phyloP scores from a whole-genome alignment of 768 basidiomycete species.

The Albatrellus ellisii region DNA sequence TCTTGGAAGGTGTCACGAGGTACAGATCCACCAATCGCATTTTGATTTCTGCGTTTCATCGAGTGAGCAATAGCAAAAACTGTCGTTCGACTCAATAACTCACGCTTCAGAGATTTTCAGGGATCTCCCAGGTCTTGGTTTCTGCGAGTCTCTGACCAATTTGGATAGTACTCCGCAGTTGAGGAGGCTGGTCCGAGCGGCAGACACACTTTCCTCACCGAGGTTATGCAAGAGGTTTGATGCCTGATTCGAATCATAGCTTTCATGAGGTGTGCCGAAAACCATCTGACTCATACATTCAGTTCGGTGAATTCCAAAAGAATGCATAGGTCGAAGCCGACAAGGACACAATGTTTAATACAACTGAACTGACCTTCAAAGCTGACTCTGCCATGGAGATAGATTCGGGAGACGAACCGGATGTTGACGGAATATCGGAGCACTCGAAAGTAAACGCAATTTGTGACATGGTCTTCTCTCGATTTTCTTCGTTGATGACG shows the following conservation, averaged over 20 bases:
- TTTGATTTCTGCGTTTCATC: conserved; percentile 40
- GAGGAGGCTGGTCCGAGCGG: conserved; percentile 47
- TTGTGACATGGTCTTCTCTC: conserved; percentile 54
- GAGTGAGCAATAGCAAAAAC: background rate
- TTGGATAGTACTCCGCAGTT: conserved; percentile 56
- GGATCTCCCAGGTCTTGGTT: conserved; percentile 56
- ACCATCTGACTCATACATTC: conserved; percentile 41
- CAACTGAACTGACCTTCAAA: conserved; percentile 40
- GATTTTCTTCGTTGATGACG: conserved; percentile 54
- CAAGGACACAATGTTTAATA: background rate
- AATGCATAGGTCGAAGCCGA: too few relatives aligned
- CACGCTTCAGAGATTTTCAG: conserved; percentile 68
- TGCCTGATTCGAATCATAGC: conserved; percentile 49
- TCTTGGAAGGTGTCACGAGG: conserved; percentile 58
- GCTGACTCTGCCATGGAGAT: conserved; percentile 50
- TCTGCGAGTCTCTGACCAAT: conserved; percentile 45
- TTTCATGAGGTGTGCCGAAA: conserved; percentile 57
- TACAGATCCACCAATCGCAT: conserved; percentile 50
- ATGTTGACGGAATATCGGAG: conserved; percentile 24
- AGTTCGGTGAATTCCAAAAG: background rate
- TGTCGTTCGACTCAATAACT: conserved; percentile 7
- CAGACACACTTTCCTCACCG: conserved; percentile 41
- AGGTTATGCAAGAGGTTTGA: conserved; percentile 40
- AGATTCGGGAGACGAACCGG: conserved; percentile 23
- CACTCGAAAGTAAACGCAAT: conserved; percentile 37